phyloP scores from a whole-genome alignment of 148 eudicot genomes.

The Amaranthus cruentus region DNA sequence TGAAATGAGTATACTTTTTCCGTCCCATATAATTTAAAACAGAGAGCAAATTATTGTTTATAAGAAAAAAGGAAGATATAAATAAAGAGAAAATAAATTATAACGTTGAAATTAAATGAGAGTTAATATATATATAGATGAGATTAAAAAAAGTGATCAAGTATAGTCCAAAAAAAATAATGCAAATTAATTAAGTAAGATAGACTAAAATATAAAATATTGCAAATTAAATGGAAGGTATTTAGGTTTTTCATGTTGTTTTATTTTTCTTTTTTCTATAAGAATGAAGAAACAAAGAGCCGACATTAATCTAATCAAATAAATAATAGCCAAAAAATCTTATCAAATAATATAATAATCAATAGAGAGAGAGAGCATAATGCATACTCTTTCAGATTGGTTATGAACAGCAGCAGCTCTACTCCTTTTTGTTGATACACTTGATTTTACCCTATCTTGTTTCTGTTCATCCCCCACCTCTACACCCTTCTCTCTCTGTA shows the following conservation, averaged over 20 bases:
- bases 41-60: too few relatives aligned
- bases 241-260: background rate
- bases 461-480: slow-evolving; percentile 37
- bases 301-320: background rate
- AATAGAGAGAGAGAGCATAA: background rate
- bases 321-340: background rate
- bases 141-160: too few relatives aligned
- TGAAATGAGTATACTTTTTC: too few relatives aligned
- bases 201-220: too few relatives aligned
- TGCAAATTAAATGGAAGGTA: too few relatives aligned
- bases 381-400: slow-evolving; percentile 84
- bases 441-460: slow-evolving; percentile 37
- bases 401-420: slow-evolving; percentile 83
- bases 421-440: slow-evolving; percentile 51
- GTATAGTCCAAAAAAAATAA: too few relatives aligned
- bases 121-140: too few relatives aligned
- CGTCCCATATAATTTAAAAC: too few relatives aligned
- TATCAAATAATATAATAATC: background rate
- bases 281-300: background rate
- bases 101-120: too few relatives aligned
- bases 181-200: too few relatives aligned
- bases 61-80: too few relatives aligned
- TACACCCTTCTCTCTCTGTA: slow-evolving; percentile 30
- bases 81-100: too few relatives aligned
- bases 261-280: background rate